A percentile compares a stretch with the other conserved stretches of the same genome.
Conservation (phyloP, 139 green algal species). For the Yamagishiella unicocca region DNA sequence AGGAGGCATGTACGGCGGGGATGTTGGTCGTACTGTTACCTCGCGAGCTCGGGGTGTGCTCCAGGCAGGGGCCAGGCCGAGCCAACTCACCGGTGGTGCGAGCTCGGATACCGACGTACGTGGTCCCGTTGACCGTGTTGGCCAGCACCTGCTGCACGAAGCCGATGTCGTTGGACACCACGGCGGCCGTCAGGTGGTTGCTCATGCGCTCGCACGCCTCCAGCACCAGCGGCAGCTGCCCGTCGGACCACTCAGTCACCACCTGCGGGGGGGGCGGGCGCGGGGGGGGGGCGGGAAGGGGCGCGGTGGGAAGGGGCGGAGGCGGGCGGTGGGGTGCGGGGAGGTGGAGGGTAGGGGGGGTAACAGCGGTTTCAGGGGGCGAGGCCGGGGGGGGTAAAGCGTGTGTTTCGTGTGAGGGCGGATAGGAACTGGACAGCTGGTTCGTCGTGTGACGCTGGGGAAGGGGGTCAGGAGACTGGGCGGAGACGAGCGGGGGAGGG, state of each 20-base stretch:
- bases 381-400: neutral
- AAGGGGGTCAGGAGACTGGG: no score
- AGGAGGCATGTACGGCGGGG: no score
- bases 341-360: neutral
- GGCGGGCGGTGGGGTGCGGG: neutral
- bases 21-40: no score
- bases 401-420: no score
- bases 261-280: conserved; percentile 70
- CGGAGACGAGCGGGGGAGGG: no score
- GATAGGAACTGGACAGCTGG: no score
- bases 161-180: conserved; percentile 80
- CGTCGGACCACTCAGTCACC: conserved; percentile 87
- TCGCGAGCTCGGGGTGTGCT: no score
- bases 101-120: conserved; percentile 90
- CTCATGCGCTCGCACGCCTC: conserved; percentile 90
- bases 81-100: conserved; percentile 85
- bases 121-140: conserved; percentile 98
- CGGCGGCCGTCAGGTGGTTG: conserved; percentile 93
- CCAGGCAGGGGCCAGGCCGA: no score
- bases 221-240: conserved; percentile 86
- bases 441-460: no score
- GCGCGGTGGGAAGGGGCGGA: neutral
- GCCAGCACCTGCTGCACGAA: conserved; percentile 86
- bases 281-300: neutral
- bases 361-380: conserved; percentile 35